Evolutionary conservation across 768 basidiomycete species (phyloP).

Genomic region (Termitomyces sp.): DNA sequence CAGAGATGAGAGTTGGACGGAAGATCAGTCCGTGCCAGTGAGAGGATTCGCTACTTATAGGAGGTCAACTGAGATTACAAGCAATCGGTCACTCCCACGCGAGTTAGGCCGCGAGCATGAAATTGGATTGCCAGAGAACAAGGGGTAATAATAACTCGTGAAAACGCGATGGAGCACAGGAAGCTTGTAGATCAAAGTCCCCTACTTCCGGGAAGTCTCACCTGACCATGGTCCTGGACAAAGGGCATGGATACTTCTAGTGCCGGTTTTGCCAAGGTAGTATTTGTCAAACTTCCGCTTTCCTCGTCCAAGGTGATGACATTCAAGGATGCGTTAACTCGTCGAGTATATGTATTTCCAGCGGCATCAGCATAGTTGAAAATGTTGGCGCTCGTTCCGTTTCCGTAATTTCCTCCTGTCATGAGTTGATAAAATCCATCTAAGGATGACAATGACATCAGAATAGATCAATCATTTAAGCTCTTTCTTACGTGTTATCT

Average conservation of each 20-base stretch:
- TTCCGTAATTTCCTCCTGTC: conserved; percentile 46
- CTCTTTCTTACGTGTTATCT: conserved; percentile 46
- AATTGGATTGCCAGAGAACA: neutral
- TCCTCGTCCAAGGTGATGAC: conserved; percentile 57
- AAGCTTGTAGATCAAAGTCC: neutral
- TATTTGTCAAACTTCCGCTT: conserved; percentile 36
- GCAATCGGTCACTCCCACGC: neutral
- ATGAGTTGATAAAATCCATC: conserved; percentile 23
- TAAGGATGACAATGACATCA: conserved; percentile 8
- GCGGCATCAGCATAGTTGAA: conserved; percentile 54
- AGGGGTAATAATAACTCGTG: neutral
- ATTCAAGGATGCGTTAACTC: conserved; percentile 56
- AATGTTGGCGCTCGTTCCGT: conserved; percentile 66
- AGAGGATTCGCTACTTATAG: conserved; percentile 5
- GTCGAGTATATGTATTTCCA: conserved; percentile 59
- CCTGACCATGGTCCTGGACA: conserved; percentile 1
- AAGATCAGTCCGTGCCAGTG: neutral
- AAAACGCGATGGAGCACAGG: neutral
- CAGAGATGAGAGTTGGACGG: neutral
- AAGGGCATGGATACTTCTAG: neutral
- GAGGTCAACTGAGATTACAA: neutral
- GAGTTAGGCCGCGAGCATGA: neutral
- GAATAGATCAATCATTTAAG: conserved; percentile 30
- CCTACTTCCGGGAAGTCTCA: conserved; percentile 12
- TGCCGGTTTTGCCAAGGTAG: neutral